These are phyloP conservation scores for Psilocybe mexicana DNA, from an alignment of 1,284 basidiomycete species.

Conservation along the genomic window DNA sequence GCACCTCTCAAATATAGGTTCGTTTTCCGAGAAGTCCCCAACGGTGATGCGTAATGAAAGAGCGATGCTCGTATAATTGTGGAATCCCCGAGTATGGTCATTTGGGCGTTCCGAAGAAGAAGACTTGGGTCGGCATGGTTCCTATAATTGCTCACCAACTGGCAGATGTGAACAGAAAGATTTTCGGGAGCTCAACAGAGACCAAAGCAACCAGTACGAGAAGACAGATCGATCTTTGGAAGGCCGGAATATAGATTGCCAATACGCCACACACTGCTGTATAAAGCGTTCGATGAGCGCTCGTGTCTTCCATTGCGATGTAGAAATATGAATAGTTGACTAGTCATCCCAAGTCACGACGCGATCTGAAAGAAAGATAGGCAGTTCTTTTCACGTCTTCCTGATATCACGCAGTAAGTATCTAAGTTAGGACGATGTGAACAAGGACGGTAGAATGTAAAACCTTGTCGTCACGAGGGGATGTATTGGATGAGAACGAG, in stretches of 20 bases:
- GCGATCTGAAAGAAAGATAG: slow-evolving; percentile 12
- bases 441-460: slow-evolving; percentile 50
- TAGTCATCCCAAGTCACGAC: slow-evolving; percentile 17
- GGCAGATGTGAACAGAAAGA: slow-evolving; percentile 44
- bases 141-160: slow-evolving; percentile 32
- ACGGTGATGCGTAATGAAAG: slow-evolving; percentile 49
- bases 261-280: slow-evolving; percentile 52
- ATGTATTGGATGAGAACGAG: slow-evolving; percentile 24
- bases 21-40: slow-evolving; percentile 49
- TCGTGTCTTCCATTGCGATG: slow-evolving; percentile 20
- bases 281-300: slow-evolving; percentile 41
- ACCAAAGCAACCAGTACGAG: slow-evolving; percentile 48
- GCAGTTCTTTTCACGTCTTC: slow-evolving; percentile 32
- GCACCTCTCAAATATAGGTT: slow-evolving; percentile 46
- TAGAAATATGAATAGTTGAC: slow-evolving; percentile 41
- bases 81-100: slow-evolving; percentile 44
- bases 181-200: slow-evolving; percentile 48
- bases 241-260: slow-evolving; percentile 44
- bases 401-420: slow-evolving; percentile 43
- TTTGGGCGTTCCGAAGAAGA: too few relatives aligned
- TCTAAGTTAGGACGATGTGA: slow-evolving; percentile 48
- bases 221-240: slow-evolving; percentile 50
- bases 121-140: slow-evolving; percentile 33
- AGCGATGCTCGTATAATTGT: slow-evolving; percentile 52
- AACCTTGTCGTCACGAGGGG: slow-evolving; percentile 34